Conservation (phyloP, 2,329 filamentous ascomycete genomes). For the Aureobasidium sp. region DNA sequence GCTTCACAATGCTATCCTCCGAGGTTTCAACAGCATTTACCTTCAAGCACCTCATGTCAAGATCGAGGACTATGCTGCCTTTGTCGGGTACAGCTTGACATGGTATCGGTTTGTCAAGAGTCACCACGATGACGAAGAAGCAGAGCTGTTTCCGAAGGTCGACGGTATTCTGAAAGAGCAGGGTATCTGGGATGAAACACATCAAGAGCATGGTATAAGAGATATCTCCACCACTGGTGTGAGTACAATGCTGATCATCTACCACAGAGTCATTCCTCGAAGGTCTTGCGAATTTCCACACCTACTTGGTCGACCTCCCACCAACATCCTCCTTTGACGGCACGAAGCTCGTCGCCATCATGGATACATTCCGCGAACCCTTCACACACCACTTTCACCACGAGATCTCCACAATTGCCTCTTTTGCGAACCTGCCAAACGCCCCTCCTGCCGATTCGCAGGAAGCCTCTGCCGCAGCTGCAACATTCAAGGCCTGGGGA, state of each 20-base stretch:
- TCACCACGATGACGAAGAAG: constrained; percentile 9
- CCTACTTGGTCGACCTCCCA: neutral
- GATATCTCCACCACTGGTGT: neutral
- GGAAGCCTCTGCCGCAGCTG: neutral
- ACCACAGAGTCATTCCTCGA: neutral
- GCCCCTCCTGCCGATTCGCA: neutral
- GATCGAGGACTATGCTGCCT: neutral
- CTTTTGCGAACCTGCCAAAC: neutral
- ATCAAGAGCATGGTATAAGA: neutral
- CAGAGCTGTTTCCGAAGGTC: constrained; percentile 8
- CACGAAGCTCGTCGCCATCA: neutral
- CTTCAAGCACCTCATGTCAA: constrained; percentile 28
- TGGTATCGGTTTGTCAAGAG: constrained; percentile 6
- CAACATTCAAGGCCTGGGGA: constrained; percentile 6
- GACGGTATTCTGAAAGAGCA: constrained; percentile 1
- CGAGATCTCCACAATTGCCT: neutral
- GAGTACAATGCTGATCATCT: neutral
- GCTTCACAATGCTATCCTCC: constrained; percentile 33
- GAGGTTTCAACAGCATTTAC: constrained; percentile 34
- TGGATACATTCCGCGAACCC: constrained; percentile 1
- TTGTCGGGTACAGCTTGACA: neutral
- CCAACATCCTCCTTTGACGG: neutral
- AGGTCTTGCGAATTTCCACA: neutral
- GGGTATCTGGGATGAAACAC: neutral
- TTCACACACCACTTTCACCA: constrained; percentile 1